These are phyloP conservation scores for Lactarius trivialis DNA, from an alignment of 768 basidiomycete species.

Conservation along the genomic window DNA sequence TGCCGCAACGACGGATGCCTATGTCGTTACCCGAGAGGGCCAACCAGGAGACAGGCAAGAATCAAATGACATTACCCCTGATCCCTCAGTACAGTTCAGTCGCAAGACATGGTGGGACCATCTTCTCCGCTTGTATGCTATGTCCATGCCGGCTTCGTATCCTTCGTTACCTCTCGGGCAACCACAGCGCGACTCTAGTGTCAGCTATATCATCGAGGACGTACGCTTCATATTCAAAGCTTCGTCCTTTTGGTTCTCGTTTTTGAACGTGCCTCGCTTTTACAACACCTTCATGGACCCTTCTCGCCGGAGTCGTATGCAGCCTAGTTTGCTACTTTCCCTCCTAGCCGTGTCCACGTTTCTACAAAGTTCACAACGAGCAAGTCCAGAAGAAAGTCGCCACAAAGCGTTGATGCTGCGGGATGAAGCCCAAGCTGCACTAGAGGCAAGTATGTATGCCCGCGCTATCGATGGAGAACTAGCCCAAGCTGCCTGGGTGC, in stretches of 20 bases:
- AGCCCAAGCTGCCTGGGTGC: conserved; percentile 71
- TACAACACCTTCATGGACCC: conserved; percentile 54
- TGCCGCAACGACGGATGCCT: not conserved
- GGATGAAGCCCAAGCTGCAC: conserved; percentile 60
- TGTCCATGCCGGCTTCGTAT: conserved; percentile 1
- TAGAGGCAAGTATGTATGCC: conserved; percentile 65
- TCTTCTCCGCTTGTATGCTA: conserved; percentile 48
- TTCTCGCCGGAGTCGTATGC: conserved; percentile 46
- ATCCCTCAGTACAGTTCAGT: conserved; percentile 60
- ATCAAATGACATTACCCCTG: conserved; percentile 27
- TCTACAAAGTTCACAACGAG: conserved; percentile 62
- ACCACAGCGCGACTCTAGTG: conserved; percentile 41
- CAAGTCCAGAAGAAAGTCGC: conserved; percentile 44
- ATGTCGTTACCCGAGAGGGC: not conserved
- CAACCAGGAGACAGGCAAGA: conserved; percentile 12
- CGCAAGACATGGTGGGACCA: conserved; percentile 80
- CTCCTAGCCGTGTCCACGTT: conserved; percentile 61
- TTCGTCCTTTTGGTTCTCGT: conserved; percentile 68
- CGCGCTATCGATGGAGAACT: conserved; percentile 69
- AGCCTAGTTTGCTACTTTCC: conserved; percentile 60
- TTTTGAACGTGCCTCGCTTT: conserved; percentile 66
- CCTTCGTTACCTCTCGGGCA: conserved; percentile 27
- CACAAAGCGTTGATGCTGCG: conserved; percentile 52
- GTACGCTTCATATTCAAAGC: conserved; percentile 57
- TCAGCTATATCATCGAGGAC: conserved; percentile 45